These are phyloP conservation scores for Scutellaria barbata DNA, from an alignment of 257 asterid species.

Conservation along the genomic window DNA sequence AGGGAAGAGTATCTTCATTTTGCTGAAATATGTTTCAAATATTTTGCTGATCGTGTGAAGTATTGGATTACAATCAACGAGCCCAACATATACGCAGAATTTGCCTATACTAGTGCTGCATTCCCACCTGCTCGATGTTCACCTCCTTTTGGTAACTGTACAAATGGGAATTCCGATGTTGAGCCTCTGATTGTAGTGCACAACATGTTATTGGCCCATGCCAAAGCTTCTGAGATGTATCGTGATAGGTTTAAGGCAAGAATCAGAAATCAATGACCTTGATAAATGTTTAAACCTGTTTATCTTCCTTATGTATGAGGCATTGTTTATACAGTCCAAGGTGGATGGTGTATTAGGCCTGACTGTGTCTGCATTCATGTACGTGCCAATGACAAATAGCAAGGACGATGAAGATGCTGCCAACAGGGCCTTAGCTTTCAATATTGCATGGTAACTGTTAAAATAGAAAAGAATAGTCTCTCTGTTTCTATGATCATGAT, in stretches of 20 bases:
- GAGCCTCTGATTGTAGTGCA: conserved; percentile 72
- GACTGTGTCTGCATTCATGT: conserved; percentile 54
- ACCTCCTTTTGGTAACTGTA: conserved; percentile 71
- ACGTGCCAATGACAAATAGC: conserved; percentile 51
- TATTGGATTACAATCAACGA: conserved; percentile 75
- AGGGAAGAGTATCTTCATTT: conserved; percentile 71
- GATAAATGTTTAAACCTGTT: background rate
- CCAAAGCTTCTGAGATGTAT: conserved; percentile 67
- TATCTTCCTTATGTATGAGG: background rate
- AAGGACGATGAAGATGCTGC: conserved; percentile 65
- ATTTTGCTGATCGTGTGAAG: conserved; percentile 69
- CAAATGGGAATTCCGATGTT: conserved; percentile 68
- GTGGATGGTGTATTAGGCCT: conserved; percentile 62
- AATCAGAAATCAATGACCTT: background rate
- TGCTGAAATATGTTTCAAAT: conserved; percentile 62
- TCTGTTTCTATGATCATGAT: conserved; percentile 3
- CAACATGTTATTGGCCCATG: conserved; percentile 76
- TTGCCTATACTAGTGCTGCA: conserved; percentile 46
- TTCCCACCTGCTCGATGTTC: conserved; percentile 79
- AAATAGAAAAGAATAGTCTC: background rate
- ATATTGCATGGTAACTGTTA: conserved; percentile 67
- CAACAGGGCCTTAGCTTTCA: conserved; percentile 64
- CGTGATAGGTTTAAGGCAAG: conserved; percentile 66
- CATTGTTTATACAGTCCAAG: conserved; percentile 42
- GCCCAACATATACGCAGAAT: conserved; percentile 54